Evolutionary conservation across 768 basidiomycete genomes (phyloP).

Genomic region (Mycena vitilis): DNA sequence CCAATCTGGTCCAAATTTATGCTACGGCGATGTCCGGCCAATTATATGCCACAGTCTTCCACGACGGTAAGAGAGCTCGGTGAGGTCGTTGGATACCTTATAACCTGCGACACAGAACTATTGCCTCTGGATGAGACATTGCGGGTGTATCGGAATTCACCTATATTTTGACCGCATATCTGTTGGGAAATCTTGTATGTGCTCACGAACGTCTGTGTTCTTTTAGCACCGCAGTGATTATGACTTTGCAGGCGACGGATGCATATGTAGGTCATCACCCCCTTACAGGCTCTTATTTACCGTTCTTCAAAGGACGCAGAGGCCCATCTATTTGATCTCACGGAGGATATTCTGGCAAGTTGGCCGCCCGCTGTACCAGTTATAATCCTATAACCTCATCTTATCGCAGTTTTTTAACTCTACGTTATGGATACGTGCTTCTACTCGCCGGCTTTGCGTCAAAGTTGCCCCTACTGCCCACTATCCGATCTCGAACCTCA

Average conservation of each 20-base stretch:
- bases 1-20: background rate
- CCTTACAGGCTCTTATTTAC: background rate
- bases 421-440: constrained; percentile 1
- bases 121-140: background rate
- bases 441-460: constrained; percentile 1
- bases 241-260: background rate
- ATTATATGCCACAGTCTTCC: background rate
- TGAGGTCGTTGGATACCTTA: no score
- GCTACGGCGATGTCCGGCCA: background rate
- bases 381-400: no score
- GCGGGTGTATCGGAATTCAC: background rate
- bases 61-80: no score
- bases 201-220: no score
- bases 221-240: background rate
- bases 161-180: constrained; percentile 1
- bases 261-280: background rate
- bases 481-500: background rate
- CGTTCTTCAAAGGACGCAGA: background rate
- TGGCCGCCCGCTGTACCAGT: no score
- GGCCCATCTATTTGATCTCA: background rate
- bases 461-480: background rate
- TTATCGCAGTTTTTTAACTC: background rate
- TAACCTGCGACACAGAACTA: no score
- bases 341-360: constrained; percentile 1
- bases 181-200: background rate